phyloP scores from a whole-genome alignment of 495 filamentous ascomycete species.

The Viridothelium virens region DNA sequence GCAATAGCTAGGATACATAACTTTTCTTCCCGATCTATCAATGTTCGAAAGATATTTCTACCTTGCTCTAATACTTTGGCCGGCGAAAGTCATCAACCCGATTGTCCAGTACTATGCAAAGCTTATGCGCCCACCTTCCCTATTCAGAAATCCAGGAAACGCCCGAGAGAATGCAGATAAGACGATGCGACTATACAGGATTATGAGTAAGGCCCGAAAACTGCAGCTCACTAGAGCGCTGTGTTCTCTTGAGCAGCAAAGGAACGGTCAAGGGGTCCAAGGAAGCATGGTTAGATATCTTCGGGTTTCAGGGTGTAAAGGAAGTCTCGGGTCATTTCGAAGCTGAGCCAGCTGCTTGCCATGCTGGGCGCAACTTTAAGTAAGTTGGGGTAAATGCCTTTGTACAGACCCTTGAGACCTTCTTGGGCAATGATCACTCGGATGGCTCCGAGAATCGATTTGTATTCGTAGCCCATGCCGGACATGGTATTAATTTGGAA shows the following conservation, averaged over 20 bases:
- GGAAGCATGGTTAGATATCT: background rate
- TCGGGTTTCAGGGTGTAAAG: constrained; percentile 43
- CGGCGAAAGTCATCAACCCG: too few relatives aligned
- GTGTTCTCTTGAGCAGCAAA: background rate
- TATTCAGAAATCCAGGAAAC: background rate
- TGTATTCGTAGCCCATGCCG: constrained; percentile 96
- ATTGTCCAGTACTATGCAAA: background rate
- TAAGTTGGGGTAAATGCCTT: constrained; percentile 87
- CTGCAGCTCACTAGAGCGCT: background rate
- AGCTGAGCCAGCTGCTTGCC: constrained; percentile 97
- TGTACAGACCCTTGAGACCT: constrained; percentile 71
- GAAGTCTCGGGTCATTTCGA: constrained; percentile 85
- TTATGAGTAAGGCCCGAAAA: background rate
- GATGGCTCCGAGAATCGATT: constrained; percentile 74
- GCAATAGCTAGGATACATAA: too few relatives aligned
- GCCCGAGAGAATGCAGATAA: background rate
- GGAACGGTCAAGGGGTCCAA: background rate
- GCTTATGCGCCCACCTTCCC: background rate
- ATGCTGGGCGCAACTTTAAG: constrained; percentile 97
- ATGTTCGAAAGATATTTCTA: too few relatives aligned
- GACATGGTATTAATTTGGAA: constrained; percentile 99
- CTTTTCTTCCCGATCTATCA: too few relatives aligned
- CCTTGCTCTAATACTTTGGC: too few relatives aligned
- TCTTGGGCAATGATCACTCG: constrained; percentile 73
- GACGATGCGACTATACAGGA: background rate